Evolutionary conservation across 768 basidiomycete species (phyloP), one percentile per base, ranked within the genome.

Genomic region (Leccinum olivaceopallidum): DNA sequence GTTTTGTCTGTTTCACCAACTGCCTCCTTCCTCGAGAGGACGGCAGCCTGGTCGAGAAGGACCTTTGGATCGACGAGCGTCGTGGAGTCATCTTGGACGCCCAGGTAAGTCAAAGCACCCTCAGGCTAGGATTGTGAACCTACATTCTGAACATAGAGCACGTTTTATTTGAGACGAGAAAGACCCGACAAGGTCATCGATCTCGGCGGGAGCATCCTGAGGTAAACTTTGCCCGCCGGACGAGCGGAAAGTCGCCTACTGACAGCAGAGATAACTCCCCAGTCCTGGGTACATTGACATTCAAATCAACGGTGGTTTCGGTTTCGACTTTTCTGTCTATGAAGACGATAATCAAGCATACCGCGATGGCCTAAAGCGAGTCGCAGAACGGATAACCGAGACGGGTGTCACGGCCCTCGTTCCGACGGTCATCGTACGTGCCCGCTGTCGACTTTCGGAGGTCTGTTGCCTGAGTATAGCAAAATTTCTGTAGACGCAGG

Each of bases 271-370:
- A 58, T 20, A 66, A 49, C 16, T 34, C 60, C 57, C 16, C 64
- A 93, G 91, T 71, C 94, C 94, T 3, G 94, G 94, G 14, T 83
- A 89, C 67, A 81, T 95, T 54, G 94, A 95, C 75, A 85, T 89
- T 18, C 94, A 96, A 68, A 87, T 96, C 62, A 95, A 96, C 64
- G 94, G 94, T 37, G 94, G 87, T 5, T 94, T 92, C 70, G 86
- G 88, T 32, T 90, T 93, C 69, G 92, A 94, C 72, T 94, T 94
- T 68, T 93, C 92, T 13, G 83, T 93, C 18, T 92, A 88, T 65
- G 86, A 90, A 37, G 84, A 82, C 28, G 81, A 88, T 68, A 88
- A 90, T 56, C 79, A 85, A 39, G 77, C 76, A 6, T 95, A 95
- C 74, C 77, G 79, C 26, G 66, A 81, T 24, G 91, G 92, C 20